A percentile compares a stretch with the other conserved stretches of the same genome.
Conservation (phyloP, 805 yeast species). For the Suhomyces tanzawaensis region DNA sequence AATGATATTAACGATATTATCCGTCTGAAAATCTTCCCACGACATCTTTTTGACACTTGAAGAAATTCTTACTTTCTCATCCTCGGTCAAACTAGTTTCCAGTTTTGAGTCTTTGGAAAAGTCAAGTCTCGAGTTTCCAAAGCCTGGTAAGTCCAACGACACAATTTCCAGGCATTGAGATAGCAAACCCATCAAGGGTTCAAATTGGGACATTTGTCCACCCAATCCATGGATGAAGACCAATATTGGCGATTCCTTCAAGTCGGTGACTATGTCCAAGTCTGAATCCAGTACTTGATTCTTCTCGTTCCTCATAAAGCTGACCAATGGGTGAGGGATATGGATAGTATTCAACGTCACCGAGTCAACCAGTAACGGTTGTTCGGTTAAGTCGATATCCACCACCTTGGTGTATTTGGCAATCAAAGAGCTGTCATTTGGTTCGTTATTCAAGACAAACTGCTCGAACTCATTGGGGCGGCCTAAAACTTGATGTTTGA, state of each 20-base stretch:
- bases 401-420: constrained; percentile 47
- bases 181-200: constrained; percentile 62
- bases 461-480: constrained; percentile 40
- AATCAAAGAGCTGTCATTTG: constrained; percentile 54
- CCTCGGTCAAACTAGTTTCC: constrained; percentile 23
- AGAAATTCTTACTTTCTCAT: constrained; percentile 33
- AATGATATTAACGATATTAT: constrained; percentile 40
- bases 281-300: constrained; percentile 14
- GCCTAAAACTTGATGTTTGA: constrained; percentile 22
- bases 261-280: constrained; percentile 29
- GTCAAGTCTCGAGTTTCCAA: constrained; percentile 52
- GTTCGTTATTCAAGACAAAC: constrained; percentile 40
- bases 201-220: constrained; percentile 85
- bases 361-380: constrained; percentile 22
- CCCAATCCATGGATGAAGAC: constrained; percentile 86
- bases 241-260: constrained; percentile 54
- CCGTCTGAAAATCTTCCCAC: constrained; percentile 43
- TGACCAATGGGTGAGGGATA: constrained; percentile 49
- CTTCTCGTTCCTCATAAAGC: constrained; percentile 20
- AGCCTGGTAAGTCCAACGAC: constrained; percentile 84
- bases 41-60: constrained; percentile 27
- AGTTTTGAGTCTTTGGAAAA: constrained; percentile 15
- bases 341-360: constrained; percentile 42
- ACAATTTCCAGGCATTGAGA: constrained; percentile 61
- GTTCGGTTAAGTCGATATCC: constrained; percentile 31